phyloP scores from a whole-genome alignment of 2,329 filamentous ascomycete genomes.

The Hypoxylon sp. region DNA sequence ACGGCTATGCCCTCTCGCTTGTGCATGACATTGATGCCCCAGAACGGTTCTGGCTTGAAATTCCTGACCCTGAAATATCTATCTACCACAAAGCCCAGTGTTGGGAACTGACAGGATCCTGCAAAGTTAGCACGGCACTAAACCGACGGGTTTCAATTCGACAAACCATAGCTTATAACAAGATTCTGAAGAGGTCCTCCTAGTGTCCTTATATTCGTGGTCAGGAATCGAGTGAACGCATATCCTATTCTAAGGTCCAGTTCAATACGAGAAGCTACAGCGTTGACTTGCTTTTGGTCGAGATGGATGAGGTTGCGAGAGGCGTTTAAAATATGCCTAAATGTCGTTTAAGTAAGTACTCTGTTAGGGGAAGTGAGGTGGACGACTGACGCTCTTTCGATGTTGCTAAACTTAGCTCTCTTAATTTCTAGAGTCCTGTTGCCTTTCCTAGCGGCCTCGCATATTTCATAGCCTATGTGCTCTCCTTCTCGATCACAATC shows the following conservation, averaged over 20 bases:
- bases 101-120: constrained; percentile 97
- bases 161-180: constrained; percentile 84
- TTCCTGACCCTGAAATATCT: constrained; percentile 94
- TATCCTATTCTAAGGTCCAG: constrained; percentile 93
- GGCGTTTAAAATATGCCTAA: constrained; percentile 86
- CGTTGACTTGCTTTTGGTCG: constrained; percentile 88
- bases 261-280: constrained; percentile 90
- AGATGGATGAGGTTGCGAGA: constrained; percentile 82
- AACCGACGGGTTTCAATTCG: constrained; percentile 28
- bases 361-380: background rate
- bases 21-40: constrained; percentile 90
- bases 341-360: constrained; percentile 18
- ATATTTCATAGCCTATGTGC: constrained; percentile 93
- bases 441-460: constrained; percentile 80
- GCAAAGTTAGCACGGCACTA: constrained; percentile 38
- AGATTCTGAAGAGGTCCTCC: constrained; percentile 76
- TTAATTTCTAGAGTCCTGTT: constrained; percentile 84
- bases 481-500: constrained; percentile 99
- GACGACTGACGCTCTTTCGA: constrained; percentile 83
- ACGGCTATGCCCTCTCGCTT: constrained; percentile 83
- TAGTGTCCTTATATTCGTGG: constrained; percentile 80
- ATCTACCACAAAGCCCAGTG: constrained; percentile 96
- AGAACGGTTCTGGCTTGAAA: constrained; percentile 93
- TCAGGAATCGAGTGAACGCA: constrained; percentile 91
- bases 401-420: constrained; percentile 94